Conservation (phyloP, 2,329 filamentous ascomycete genomes). For the Cladosporium sp. region DNA sequence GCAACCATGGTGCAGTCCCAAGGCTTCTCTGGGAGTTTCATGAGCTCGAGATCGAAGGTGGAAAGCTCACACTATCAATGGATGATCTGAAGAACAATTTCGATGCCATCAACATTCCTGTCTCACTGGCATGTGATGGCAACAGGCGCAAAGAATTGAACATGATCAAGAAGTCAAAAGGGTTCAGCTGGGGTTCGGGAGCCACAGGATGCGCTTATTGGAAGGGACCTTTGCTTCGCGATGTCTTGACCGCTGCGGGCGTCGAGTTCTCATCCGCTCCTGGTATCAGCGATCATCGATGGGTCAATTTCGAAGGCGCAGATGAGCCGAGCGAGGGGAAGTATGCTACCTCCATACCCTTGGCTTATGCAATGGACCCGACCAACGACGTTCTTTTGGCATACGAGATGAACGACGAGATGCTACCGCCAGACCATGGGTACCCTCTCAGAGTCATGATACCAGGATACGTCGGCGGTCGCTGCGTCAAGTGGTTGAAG, state of each 20-base stretch:
- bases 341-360: constrained; percentile 46
- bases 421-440: constrained; percentile 41
- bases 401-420: constrained; percentile 46
- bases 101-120: constrained; percentile 44
- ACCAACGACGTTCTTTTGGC: constrained; percentile 51
- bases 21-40: constrained; percentile 49
- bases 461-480: constrained; percentile 40
- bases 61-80: constrained; percentile 40
- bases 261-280: no score
- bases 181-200: constrained; percentile 46
- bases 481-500: constrained; percentile 41
- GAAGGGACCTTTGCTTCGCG: constrained; percentile 45
- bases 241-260: constrained; percentile 43
- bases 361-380: constrained; percentile 47
- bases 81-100: constrained; percentile 42
- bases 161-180: constrained; percentile 46
- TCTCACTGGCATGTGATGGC: constrained; percentile 47
- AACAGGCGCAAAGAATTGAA: constrained; percentile 52
- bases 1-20: constrained; percentile 53
- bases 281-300: no score
- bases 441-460: constrained; percentile 41
- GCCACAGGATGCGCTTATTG: constrained; percentile 49
- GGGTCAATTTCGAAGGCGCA: constrained; percentile 50
- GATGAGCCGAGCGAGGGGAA: constrained; percentile 46
- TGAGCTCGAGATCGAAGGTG: constrained; percentile 43